phyloP scores from a whole-genome alignment of 495 filamentous ascomycete species.

The Tuber brumale region DNA sequence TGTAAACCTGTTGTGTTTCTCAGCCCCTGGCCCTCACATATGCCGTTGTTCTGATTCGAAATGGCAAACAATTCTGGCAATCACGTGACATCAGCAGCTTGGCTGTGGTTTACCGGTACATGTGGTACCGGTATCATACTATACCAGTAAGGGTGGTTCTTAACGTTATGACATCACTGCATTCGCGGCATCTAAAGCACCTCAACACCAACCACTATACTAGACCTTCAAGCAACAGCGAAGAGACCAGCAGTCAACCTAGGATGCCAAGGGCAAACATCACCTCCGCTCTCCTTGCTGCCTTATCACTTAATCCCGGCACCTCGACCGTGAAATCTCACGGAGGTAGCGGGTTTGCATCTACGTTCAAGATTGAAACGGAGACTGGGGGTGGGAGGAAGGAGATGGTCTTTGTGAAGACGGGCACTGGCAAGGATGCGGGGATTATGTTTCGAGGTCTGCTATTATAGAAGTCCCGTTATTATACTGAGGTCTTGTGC shows the following conservation, averaged over 20 bases:
- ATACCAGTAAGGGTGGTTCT: not conserved
- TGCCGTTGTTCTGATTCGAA: too few species aligned
- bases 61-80: not conserved
- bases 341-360: constrained; percentile 68
- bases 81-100: too few species aligned
- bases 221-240: not conserved
- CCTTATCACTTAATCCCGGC: constrained; percentile 59
- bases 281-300: constrained; percentile 56
- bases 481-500: not conserved
- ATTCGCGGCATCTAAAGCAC: not conserved
- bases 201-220: not conserved
- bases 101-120: too few species aligned
- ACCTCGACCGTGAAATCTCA: constrained; percentile 56
- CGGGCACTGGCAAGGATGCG: constrained; percentile 56
- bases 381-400: constrained; percentile 49
- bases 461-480: not conserved
- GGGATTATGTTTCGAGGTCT: constrained; percentile 67
- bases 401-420: constrained; percentile 75
- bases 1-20: not conserved
- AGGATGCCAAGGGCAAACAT: constrained; percentile 40
- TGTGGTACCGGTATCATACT: too few species aligned
- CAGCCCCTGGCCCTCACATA: too few species aligned
- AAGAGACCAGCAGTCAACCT: not conserved
- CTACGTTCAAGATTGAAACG: constrained; percentile 61
- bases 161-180: constrained; percentile 14